phyloP scores from a whole-genome alignment of 2,329 filamentous ascomycete species.

The Cadophora sp. region DNA sequence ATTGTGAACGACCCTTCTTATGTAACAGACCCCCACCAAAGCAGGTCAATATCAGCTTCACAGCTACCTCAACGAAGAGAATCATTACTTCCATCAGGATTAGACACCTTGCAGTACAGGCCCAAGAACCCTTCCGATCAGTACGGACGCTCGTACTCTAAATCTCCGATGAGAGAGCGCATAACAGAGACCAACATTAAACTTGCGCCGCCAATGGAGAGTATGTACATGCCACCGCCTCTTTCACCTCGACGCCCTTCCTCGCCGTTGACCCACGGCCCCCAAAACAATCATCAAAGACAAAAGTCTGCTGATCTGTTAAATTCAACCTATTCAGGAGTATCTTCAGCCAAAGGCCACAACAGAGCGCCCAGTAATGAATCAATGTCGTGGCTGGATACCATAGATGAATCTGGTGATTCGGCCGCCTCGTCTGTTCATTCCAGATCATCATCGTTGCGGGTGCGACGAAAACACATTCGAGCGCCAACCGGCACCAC shows the following conservation, averaged over 20 bases:
- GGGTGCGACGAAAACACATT: constrained; percentile 72
- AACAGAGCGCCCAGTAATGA: constrained; percentile 72
- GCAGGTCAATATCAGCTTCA: constrained; percentile 35
- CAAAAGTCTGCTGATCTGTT: constrained; percentile 42
- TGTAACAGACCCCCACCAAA: constrained; percentile 32
- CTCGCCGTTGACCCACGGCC: constrained; percentile 50
- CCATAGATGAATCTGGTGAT: constrained; percentile 86
- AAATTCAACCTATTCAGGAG: constrained; percentile 46
- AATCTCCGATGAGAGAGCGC: constrained; percentile 52
- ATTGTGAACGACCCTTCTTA: constrained; percentile 52
- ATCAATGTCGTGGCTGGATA: constrained; percentile 92
- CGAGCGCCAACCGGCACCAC: constrained; percentile 73
- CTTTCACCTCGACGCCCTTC: constrained; percentile 68
- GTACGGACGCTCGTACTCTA: constrained; percentile 61
- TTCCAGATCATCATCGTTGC: constrained; percentile 76
- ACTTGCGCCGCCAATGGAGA: constrained; percentile 60
- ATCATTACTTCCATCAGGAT: constrained; percentile 43
- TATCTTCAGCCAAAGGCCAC: constrained; percentile 49
- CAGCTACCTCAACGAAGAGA: constrained; percentile 45
- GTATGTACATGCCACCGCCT: constrained; percentile 71
- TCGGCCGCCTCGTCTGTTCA: constrained; percentile 82
- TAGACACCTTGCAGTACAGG: constrained; percentile 40
- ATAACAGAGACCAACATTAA: constrained; percentile 45
- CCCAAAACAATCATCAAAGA: constrained; percentile 45
- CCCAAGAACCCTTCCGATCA: constrained; percentile 42